Base-by-base conservation (phyloP, 352 stramenopile genomes). In the Pythium oligandrum region DNA sequence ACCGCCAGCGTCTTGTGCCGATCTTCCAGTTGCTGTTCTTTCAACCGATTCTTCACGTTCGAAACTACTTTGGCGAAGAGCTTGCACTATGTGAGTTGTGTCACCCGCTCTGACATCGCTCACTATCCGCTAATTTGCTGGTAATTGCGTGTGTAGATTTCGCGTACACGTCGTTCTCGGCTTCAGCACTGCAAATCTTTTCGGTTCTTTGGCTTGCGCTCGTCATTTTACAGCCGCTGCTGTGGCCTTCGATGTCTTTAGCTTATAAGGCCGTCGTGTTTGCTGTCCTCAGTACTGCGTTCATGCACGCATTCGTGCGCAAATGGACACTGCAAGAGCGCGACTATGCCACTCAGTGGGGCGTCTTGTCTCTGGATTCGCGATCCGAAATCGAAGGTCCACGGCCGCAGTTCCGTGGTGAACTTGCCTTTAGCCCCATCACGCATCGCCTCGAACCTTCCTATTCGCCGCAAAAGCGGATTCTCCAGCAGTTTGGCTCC, bases 31-130 rank as follows among this genome's bases (percentile, higher is more conserved):
- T 83, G 9, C 38, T 73, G 2, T 48, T 70, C 37, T 61, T 55
- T 39, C 75, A 90, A 49, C 74, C 75, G 8, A 55, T 87, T 5
- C 31, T 65, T 7, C 70, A 85, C 53, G 60, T 92, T 4, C 77
- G 77, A 48, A 85, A 88, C 64, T 92, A 92, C 64, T 92, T 92
- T 56, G 82, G 82, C 40, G 82, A 92, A 54, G 72, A 92, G 40
- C 57, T 92, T 38, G 82, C 77, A 17, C 58, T 92, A 4, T 92
- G 82, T 92, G 71, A 39, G 79, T 80, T 2, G 5, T 35, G 53
- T 34, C 39, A 38, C 30, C n/a, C 34, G 4, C 40, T 9, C 45
- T 32, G 38, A 7, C 7, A 12, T 17, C 34, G 46, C 17, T 44
- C 26, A 11, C 17, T 54, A 40, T 34, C 43, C 35, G 11, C 3